A percentile compares a stretch with the other conserved stretches of the same genome.
These are phyloP conservation scores for Logfia minima DNA, from an alignment of 129 eudicot species.

Conservation along the genomic window DNA sequence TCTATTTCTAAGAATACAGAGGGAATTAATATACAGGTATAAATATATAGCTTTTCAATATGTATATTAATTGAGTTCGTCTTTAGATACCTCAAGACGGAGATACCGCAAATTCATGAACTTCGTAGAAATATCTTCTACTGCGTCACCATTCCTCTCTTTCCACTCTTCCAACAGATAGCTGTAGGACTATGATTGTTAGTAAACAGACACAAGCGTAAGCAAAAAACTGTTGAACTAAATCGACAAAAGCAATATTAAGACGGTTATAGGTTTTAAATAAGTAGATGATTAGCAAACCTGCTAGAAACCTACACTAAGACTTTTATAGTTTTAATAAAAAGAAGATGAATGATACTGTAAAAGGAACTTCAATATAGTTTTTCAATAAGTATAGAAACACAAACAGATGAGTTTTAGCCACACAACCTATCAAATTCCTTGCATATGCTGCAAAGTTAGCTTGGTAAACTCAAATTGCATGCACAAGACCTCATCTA, in stretches of 20 bases:
- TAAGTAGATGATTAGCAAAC: not conserved
- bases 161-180: slow-evolving; percentile 80
- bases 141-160: slow-evolving; percentile 35
- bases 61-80: not conserved
- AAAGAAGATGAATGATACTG: not conserved
- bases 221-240: slow-evolving; percentile 9
- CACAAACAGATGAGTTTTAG: no score
- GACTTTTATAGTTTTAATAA: not conserved
- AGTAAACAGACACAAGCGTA: not conserved
- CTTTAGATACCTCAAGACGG: slow-evolving; percentile 46
- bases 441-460: no score
- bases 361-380: not conserved
- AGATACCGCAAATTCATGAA: slow-evolving; percentile 54
- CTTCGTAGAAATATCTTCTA: slow-evolving; percentile 40
- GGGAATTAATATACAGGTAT: not conserved
- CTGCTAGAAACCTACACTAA: not conserved
- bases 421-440: no score
- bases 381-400: no score
- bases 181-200: slow-evolving; percentile 36
- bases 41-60: not conserved
- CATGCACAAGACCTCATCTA: no score
- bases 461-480: no score
- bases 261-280: not conserved
- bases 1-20: not conserved
- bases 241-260: not conserved